Conservation (phyloP, 2,329 filamentous ascomycete genomes). For the Amesomyces nigricolor region DNA sequence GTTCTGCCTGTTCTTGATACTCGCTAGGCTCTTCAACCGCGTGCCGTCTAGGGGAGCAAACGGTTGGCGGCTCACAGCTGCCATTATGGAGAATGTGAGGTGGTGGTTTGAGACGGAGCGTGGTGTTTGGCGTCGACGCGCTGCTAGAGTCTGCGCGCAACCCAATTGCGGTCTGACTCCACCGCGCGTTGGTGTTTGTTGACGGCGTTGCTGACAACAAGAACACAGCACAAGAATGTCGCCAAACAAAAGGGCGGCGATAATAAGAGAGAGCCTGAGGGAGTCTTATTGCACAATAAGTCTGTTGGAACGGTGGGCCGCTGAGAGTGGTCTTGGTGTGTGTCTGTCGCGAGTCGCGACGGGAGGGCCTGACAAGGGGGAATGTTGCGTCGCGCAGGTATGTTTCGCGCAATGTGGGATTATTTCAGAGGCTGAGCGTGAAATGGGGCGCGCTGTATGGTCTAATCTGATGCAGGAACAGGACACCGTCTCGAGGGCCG, state of each 20-base stretch:
- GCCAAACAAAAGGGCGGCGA: constrained; percentile 10
- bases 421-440: not conserved
- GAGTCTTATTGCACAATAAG: constrained; percentile 26
- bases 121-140: not conserved
- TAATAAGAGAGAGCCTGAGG: constrained; percentile 6
- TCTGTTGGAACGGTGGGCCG: constrained; percentile 21
- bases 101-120: constrained; percentile 9
- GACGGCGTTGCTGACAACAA: constrained; percentile 4
- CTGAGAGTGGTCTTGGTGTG: constrained; percentile 15
- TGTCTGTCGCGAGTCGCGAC: constrained; percentile 19
- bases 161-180: not conserved
- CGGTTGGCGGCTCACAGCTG: constrained; percentile 59
- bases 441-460: not conserved
- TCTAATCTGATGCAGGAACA: constrained; percentile 13
- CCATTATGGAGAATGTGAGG: constrained; percentile 39
- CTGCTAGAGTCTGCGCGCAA: constrained; percentile 10
- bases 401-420: no score
- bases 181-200: constrained; percentile 17
- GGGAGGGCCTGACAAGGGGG: not conserved
- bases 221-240: constrained; percentile 1
- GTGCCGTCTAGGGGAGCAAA: constrained; percentile 67
- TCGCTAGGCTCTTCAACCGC: constrained; percentile 66
- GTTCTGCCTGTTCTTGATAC: constrained; percentile 73
- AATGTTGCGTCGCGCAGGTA: not conserved
- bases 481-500: not conserved